Evolutionary conservation across 768 basidiomycete species (phyloP).

Genomic region (Suillus placidus): DNA sequence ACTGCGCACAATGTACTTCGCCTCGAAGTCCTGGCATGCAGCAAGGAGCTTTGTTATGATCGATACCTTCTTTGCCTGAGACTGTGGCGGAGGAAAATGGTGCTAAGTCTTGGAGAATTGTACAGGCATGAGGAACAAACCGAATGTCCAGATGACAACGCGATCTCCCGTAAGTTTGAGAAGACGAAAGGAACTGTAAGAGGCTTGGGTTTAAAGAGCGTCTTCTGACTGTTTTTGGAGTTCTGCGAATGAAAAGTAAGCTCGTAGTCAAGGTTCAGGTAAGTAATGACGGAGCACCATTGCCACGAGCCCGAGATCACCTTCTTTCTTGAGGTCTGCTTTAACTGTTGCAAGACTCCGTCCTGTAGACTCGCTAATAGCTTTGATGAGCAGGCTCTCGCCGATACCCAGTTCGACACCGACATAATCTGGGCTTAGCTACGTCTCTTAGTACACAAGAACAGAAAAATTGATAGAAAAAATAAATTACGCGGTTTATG

Average conservation of each 20-base stretch:
- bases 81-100: slow-evolving; percentile 46
- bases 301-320: slow-evolving; percentile 95
- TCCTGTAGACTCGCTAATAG: slow-evolving; percentile 95
- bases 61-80: slow-evolving; percentile 92
- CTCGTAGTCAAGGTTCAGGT: neutral
- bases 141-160: slow-evolving; percentile 79
- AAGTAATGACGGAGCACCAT: slow-evolving; percentile 49
- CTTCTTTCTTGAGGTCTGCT: slow-evolving; percentile 90
- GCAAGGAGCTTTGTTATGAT: slow-evolving; percentile 94
- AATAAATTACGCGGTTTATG: slow-evolving; percentile 77
- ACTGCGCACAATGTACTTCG: slow-evolving; percentile 95
- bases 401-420: slow-evolving; percentile 97
- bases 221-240: slow-evolving; percentile 91
- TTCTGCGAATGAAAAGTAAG: slow-evolving; percentile 54
- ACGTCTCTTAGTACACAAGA: slow-evolving; percentile 12
- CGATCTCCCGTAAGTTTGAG: slow-evolving; percentile 87
- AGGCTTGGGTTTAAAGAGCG: slow-evolving; percentile 91
- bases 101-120: slow-evolving; percentile 9
- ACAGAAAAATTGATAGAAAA: neutral
- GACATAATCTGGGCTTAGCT: slow-evolving; percentile 95
- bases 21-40: slow-evolving; percentile 88
- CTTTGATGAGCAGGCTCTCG: slow-evolving; percentile 91
- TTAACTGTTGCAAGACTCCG: slow-evolving; percentile 82
- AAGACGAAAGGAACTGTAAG: slow-evolving; percentile 90
- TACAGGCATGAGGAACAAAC: slow-evolving; percentile 42